Conservation (phyloP, 106 monocot species). For the Dendrobium catenatum region DNA sequence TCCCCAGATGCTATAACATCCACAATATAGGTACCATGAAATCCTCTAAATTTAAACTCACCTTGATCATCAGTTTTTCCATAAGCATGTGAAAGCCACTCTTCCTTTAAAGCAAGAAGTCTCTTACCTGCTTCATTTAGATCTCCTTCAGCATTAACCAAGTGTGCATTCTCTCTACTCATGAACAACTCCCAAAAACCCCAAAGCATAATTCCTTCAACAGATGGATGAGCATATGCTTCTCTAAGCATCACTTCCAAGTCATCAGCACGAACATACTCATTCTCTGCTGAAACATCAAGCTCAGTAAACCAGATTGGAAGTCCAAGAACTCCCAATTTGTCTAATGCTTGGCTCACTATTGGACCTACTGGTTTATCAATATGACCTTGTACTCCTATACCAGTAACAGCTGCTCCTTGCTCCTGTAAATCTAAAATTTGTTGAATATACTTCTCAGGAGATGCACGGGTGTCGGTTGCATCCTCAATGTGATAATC, state of each 20-base stretch:
- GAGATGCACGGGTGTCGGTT: slow-evolving; percentile 28
- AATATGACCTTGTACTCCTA: slow-evolving; percentile 62
- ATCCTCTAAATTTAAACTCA: slow-evolving; percentile 74
- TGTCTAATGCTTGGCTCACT: slow-evolving; percentile 32
- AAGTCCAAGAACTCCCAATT: slow-evolving; percentile 41
- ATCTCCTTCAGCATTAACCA: slow-evolving; percentile 87
- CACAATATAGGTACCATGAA: slow-evolving; percentile 58
- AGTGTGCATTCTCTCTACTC: slow-evolving; percentile 47
- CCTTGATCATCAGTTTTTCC: slow-evolving; percentile 45
- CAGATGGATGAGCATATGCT: slow-evolving; percentile 78
- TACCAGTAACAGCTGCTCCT: slow-evolving; percentile 49
- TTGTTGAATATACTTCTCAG: slow-evolving; percentile 57
- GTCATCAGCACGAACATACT: slow-evolving; percentile 54
- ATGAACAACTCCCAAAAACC: slow-evolving; percentile 87
- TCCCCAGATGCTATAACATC: slow-evolving; percentile 25
- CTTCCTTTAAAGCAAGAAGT: slow-evolving; percentile 53
- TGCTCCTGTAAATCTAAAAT: slow-evolving; percentile 48
- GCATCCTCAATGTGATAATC: slow-evolving; percentile 78
- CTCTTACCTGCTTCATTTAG: slow-evolving; percentile 79
- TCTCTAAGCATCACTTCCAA: slow-evolving; percentile 88
- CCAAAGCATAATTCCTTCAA: slow-evolving; percentile 88
- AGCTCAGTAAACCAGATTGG: slow-evolving; percentile 69
- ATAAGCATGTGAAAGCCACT: slow-evolving; percentile 69
- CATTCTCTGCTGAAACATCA: slow-evolving; percentile 47
- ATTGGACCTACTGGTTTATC: slow-evolving; percentile 48